Evolutionary conservation across 2,329 filamentous ascomycete genomes (phyloP).

Genomic region (Diaporthe nobilis): DNA sequence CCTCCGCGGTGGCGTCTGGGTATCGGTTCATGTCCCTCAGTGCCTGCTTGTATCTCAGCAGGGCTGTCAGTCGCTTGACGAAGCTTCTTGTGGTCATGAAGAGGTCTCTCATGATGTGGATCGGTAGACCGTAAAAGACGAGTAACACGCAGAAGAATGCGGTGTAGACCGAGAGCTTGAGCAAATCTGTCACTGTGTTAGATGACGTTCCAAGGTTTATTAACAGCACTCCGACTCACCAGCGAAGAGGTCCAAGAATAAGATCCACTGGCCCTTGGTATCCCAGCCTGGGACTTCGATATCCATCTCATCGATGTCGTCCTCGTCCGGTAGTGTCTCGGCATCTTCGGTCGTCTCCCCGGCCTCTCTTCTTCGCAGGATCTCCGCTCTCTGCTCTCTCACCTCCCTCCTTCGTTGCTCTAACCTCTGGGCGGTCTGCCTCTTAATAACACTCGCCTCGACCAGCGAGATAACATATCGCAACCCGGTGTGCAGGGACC

Average conservation of each 20-base stretch:
- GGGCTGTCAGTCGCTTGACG: slow-evolving; percentile 87
- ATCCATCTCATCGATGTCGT: slow-evolving; percentile 90
- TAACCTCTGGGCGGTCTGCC: slow-evolving; percentile 80
- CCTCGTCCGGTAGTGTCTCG: slow-evolving; percentile 68
- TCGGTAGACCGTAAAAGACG: slow-evolving; percentile 93
- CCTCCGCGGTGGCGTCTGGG: slow-evolving; percentile 89
- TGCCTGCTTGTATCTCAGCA: slow-evolving; percentile 90
- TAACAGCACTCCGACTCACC: slow-evolving; percentile 63
- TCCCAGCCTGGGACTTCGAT: slow-evolving; percentile 97
- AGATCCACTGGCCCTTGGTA: slow-evolving; percentile 91
- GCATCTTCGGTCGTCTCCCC: slow-evolving; percentile 64
- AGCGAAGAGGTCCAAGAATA: slow-evolving; percentile 87
- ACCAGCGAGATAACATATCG: slow-evolving; percentile 85
- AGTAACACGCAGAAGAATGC: slow-evolving; percentile 95
- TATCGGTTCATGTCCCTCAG: slow-evolving; percentile 96
- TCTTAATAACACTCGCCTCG: slow-evolving; percentile 81
- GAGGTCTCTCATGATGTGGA: slow-evolving; percentile 96
- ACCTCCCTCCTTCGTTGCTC: slow-evolving; percentile 79
- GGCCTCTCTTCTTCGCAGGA: slow-evolving; percentile 62
- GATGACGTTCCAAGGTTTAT: neutral
- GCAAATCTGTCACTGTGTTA: slow-evolving; percentile 73
- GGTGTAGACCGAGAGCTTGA: slow-evolving; percentile 91
- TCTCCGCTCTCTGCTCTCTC: slow-evolving; percentile 68
- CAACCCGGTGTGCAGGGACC: slow-evolving; percentile 82
- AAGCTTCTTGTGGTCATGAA: slow-evolving; percentile 96